These are phyloP conservation scores for Gyrodon lividus DNA, from an alignment of 768 basidiomycete species.

Conservation along the genomic window DNA sequence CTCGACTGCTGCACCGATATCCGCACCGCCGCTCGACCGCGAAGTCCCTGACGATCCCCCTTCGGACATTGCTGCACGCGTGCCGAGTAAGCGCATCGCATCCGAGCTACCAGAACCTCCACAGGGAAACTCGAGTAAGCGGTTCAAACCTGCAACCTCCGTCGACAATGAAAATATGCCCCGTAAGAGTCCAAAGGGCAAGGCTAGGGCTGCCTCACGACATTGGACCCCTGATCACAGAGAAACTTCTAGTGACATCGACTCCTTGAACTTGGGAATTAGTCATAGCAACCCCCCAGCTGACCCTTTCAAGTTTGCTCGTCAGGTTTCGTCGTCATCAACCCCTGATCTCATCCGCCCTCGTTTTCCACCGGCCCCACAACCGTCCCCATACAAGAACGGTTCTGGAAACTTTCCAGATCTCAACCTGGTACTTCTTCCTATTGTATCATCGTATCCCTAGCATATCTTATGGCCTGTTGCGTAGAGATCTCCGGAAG, in stretches of 20 bases:
- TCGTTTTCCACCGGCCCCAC: neutral
- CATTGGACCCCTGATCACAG: conserved; percentile 15
- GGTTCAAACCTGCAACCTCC: conserved; percentile 25
- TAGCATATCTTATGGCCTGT: neutral
- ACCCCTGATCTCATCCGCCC: conserved; percentile 1
- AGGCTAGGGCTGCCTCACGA: conserved; percentile 1
- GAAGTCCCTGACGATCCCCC: conserved; percentile 16
- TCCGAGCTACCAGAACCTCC: conserved; percentile 13
- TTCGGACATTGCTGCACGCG: neutral
- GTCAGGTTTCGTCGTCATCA: neutral
- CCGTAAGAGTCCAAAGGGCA: conserved; percentile 7
- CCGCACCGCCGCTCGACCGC: conserved; percentile 3
- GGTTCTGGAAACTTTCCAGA: conserved; percentile 11
- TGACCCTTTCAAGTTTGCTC: conserved; percentile 23
- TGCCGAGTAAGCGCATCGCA: conserved; percentile 34
- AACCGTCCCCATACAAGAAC: conserved; percentile 7
- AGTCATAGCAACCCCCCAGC: neutral
- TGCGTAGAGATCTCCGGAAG: conserved; percentile 27
- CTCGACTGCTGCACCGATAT: conserved; percentile 1
- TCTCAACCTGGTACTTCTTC: conserved; percentile 13
- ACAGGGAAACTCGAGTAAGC: conserved; percentile 26
- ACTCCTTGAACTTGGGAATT: conserved; percentile 21
- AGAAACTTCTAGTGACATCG: conserved; percentile 21
- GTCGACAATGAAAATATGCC: conserved; percentile 28
- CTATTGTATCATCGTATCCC: neutral